Percentiles rank a stretch among this genome's conserved stretches.
Conservation (phyloP, 2,329 filamentous ascomycete species). For the Stenocarpella maydis region DNA sequence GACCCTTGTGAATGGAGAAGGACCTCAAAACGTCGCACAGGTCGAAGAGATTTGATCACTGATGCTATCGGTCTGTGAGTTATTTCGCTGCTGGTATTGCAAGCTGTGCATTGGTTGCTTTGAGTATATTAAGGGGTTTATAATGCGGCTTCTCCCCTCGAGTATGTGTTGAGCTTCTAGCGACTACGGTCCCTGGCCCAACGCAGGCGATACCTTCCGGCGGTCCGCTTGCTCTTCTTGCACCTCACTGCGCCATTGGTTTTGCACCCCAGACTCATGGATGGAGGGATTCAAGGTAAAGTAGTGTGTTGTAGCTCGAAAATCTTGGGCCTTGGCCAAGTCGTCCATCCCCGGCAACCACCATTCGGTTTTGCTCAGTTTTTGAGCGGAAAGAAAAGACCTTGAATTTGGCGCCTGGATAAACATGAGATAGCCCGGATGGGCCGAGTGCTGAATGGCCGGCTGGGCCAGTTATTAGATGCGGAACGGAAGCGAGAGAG, state of each 20-base stretch:
- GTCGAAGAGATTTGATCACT: too few species aligned
- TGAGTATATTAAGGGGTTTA: constrained; percentile 3
- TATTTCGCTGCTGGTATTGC: background rate
- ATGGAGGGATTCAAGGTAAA: background rate
- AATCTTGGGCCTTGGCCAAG: background rate
- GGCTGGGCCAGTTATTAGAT: background rate
- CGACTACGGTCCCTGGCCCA: constrained; percentile 11
- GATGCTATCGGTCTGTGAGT: background rate
- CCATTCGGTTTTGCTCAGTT: background rate
- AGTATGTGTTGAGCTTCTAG: background rate
- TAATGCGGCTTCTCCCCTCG: background rate
- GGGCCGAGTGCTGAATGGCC: background rate
- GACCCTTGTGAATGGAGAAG: background rate
- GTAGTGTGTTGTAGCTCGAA: background rate
- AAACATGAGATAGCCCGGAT: background rate
- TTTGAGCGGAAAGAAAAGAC: background rate
- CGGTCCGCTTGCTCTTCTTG: background rate
- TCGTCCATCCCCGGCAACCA: background rate
- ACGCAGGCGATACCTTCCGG: background rate
- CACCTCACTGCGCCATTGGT: background rate
- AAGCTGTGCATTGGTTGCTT: background rate
- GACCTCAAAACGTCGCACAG: background rate
- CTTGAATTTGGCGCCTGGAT: background rate
- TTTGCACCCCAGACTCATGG: background rate
- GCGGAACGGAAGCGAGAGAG: background rate